phyloP scores from a whole-genome alignment of 139 green algal species.

The Chlorella ohadii region DNA sequence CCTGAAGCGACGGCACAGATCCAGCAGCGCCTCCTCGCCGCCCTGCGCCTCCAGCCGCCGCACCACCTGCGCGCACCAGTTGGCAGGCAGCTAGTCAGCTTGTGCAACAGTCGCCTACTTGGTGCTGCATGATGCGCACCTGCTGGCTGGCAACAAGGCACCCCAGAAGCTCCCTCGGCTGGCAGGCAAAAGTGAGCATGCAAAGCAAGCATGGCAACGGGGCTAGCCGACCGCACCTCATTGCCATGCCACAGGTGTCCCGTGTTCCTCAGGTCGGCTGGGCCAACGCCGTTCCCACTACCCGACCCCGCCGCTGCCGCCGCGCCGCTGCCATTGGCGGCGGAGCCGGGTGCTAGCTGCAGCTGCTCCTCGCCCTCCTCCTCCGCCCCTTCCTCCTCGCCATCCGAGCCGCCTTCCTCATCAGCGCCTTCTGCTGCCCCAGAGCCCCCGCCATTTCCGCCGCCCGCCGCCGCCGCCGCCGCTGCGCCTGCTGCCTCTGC shows the following conservation, averaged over 20 bases:
- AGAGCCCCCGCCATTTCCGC: too few species aligned
- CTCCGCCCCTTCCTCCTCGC: background rate
- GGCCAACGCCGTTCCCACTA: background rate
- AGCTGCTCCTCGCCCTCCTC: too few species aligned
- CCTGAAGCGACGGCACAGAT: constrained; percentile 62
- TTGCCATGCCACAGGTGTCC: constrained; percentile 77
- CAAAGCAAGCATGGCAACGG: too few species aligned
- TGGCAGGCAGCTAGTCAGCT: too few species aligned
- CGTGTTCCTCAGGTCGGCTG: background rate
- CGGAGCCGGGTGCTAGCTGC: too few species aligned
- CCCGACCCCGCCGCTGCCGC: background rate
- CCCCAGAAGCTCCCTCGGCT: too few species aligned
- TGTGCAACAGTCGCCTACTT: too few species aligned
- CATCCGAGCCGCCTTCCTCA: background rate
- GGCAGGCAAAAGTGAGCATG: too few species aligned
- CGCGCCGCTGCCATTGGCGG: too few species aligned
- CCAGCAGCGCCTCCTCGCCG: constrained; percentile 65
- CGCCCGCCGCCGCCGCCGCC: background rate
- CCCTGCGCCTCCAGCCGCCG: constrained; percentile 36
- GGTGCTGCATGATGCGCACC: too few species aligned
- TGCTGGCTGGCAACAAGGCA: too few species aligned
- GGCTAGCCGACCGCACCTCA: constrained; percentile 33
- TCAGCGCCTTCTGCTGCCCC: background rate
- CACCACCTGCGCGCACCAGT: constrained; percentile 49
- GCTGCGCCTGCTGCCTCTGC: constrained; percentile 30